Evolutionary conservation across 2,329 filamentous ascomycete genomes (phyloP).

Genomic region (Ceratocystis colombiana): DNA sequence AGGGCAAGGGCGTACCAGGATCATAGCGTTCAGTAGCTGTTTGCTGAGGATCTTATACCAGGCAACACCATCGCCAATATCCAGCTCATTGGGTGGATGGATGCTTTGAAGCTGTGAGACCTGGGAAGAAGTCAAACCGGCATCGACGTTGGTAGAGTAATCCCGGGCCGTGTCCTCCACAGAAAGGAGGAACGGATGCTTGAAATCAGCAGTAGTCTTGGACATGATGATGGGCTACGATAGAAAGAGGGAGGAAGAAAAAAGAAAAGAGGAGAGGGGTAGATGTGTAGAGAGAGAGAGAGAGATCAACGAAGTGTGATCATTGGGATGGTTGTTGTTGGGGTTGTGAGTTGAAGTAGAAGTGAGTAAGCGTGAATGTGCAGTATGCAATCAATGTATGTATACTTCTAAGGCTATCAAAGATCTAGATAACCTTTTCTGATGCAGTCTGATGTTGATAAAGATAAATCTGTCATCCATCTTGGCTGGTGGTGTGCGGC

Average conservation of each 20-base stretch:
- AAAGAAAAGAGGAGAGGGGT: neutral
- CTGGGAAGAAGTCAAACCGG: constrained; percentile 52
- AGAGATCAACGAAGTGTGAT: constrained; percentile 10
- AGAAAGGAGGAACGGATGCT: constrained; percentile 52
- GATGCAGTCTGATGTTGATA: no score
- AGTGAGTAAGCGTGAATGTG: neutral
- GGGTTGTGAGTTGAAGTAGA: neutral
- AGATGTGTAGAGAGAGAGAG: neutral
- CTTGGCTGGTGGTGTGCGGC: neutral
- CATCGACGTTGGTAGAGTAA: constrained; percentile 54
- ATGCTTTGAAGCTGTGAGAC: constrained; percentile 48
- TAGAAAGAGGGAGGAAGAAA: neutral
- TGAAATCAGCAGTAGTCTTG: constrained; percentile 26
- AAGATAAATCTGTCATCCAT: neutral
- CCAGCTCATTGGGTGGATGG: constrained; percentile 60
- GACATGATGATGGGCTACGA: constrained; percentile 4
- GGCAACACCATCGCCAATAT: constrained; percentile 56
- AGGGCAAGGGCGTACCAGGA: constrained; percentile 44
- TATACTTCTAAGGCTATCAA: neutral
- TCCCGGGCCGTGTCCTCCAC: constrained; percentile 52
- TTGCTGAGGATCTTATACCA: constrained; percentile 63
- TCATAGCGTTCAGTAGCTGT: constrained; percentile 70
- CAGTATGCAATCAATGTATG: neutral
- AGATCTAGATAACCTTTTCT: neutral
- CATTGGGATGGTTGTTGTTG: constrained; percentile 4